Evolutionary conservation across 305 asterid genomes (phyloP), one percentile per base, ranked within the genome.

Genomic region (Plantago rigida): DNA sequence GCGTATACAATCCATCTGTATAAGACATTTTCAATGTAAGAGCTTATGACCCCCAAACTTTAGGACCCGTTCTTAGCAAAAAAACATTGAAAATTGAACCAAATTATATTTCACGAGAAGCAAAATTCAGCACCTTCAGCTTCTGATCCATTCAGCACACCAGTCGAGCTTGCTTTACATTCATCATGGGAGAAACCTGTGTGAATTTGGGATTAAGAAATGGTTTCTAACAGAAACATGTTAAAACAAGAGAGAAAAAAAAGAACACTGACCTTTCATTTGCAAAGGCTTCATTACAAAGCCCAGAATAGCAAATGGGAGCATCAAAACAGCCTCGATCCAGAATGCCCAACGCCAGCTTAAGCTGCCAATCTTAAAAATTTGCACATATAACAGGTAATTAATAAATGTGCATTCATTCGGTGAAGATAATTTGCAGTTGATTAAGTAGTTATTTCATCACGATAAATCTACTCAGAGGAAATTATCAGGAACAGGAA

Each of bases 341-440:
- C 85, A 77, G 70, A 92, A 92, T 47, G 97, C 99, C 80, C 81
- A 83, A 34, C 94, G 97, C 99, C 99, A 92, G 66, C 69, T 80
- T 48, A 80, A 73, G 63, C 58, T 60, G 71, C 82, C 84, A 58
- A 89, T 83, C 99, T 92, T 65, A 49, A 75, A 72, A 57, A 56
- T 49, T 29, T 56, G 14, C 53, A 56, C 11, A 63, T 59, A 57
- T 26, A 55, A 63, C 39, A 54, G 60, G 64, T 59, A 59, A 58
- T 50, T 36, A 13, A 5, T 14, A 15, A 47, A 49, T 11, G 5
- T 13, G 29, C 13, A 28, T 29, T 29, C 45, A 29, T 5, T 2
- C 4, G 45, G 4, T 54, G 45, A 54, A 31, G 22, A 24, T 56
- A 60, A 45, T 3, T 26, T 6, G 17, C 14, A 47, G 45, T 42